These are phyloP conservation scores for Ajuga reptans DNA, from an alignment of 305 asterid species.

Conservation along the genomic window DNA sequence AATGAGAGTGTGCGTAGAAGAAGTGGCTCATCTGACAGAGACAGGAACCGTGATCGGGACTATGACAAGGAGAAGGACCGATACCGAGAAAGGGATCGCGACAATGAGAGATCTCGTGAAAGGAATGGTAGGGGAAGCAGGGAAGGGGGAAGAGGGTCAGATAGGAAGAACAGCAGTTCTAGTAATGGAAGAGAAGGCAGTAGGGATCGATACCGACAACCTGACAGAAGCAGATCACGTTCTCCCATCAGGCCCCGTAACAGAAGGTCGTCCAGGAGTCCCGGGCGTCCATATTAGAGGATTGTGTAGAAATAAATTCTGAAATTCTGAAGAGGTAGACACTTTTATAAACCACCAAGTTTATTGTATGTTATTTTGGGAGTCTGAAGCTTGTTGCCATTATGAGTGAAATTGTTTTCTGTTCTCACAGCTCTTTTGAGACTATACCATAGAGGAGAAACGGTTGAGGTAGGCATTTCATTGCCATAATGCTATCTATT, in stretches of 20 bases:
- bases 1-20: slow-evolving; percentile 48
- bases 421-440: slow-evolving; percentile 88
- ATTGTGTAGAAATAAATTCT: slow-evolving; percentile 47
- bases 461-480: slow-evolving; percentile 89
- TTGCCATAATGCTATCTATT: slow-evolving; percentile 38
- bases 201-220: slow-evolving; percentile 63
- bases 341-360: slow-evolving; percentile 41
- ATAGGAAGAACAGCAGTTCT: slow-evolving; percentile 43
- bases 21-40: slow-evolving; percentile 73
- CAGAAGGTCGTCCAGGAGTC: slow-evolving; percentile 66
- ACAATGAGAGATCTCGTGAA: slow-evolving; percentile 46
- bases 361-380: slow-evolving; percentile 47
- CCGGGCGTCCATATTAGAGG: slow-evolving; percentile 47
- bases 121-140: slow-evolving; percentile 62
- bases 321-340: slow-evolving; percentile 73
- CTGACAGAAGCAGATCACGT: slow-evolving; percentile 70
- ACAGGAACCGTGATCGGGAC: slow-evolving; percentile 57
- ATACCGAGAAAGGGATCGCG: slow-evolving; percentile 51
- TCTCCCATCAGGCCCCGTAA: slow-evolving; percentile 58
- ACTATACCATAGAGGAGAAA: slow-evolving; percentile 61
- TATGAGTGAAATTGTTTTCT: slow-evolving; percentile 69
- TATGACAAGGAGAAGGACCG: slow-evolving; percentile 51
- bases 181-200: slow-evolving; percentile 74
- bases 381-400: slow-evolving; percentile 41
- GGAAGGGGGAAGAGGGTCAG: slow-evolving; percentile 48